Evolutionary conservation across 345 rosid genomes (phyloP), one percentile per base, ranked within the genome.

Genomic region (Rhodomyrtus tomentosa): DNA sequence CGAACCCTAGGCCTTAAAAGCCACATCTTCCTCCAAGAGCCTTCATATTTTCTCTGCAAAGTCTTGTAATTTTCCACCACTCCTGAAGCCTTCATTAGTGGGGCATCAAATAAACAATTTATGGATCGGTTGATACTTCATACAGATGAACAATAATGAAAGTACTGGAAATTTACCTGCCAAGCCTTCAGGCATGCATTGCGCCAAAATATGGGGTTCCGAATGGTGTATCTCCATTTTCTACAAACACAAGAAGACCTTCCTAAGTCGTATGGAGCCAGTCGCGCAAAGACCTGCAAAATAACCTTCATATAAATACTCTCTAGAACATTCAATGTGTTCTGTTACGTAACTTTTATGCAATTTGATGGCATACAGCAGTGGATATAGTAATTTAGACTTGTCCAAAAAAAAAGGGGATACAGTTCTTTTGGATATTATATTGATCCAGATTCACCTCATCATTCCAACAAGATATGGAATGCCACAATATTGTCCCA

Each of bases 21-120:
- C 99, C 99, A 95, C 99, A 96, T 96, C 90, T 95, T 96, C 89
- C 96, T 94, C 99, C 98, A 96, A 16, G 99, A 96, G 74, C 98
- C 96, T 83, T 92, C 95, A 83, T 93, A 93, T 42, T 87, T 93
- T 56, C 93, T 92, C 90, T 94, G 99, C 92, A 96, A 92, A 76
- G 91, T 85, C 88, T 86, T 90, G 88, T 95, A 96, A 86, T 95
- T 96, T 83, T 94, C 98, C 87, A 94, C 91, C 82, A 93, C 87
- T n/a, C 99, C 98, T 84, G 91, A 90, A 38, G 90, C 90, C 97
- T 93, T 85, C 88, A 90, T 42, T 50, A 50, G 81, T 84, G 81
- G 84, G 42, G 83, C 50, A 83, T 10, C 55, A 68, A 83, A 15
- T 49, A 76, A 40, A 54, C 36, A 59, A 81, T 82, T 83, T 54